Evolutionary conservation across 192 early-diverging fungal species (phyloP).

Genomic region (Lobulomyces angularis): DNA sequence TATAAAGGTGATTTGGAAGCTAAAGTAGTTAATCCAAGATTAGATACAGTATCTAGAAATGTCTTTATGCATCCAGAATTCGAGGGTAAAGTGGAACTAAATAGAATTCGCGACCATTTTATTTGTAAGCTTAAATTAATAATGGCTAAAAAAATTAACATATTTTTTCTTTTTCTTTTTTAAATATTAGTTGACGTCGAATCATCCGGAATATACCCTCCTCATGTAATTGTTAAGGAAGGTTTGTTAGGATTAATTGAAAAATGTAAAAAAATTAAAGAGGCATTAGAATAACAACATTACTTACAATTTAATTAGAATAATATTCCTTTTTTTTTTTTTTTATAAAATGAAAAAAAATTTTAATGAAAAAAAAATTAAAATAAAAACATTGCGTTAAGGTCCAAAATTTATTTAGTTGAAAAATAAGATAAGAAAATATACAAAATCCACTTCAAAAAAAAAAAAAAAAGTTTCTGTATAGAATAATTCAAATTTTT

Average conservation of each 20-base stretch:
- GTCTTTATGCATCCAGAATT: slow-evolving; percentile 87
- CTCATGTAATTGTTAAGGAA: slow-evolving; percentile 63
- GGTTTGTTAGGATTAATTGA: slow-evolving; percentile 67
- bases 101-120: slow-evolving; percentile 90
- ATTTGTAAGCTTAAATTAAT: slow-evolving; percentile 59
- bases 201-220: slow-evolving; percentile 67
- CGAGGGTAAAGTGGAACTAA: slow-evolving; percentile 74
- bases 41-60: slow-evolving; percentile 90
- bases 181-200: slow-evolving; percentile 60
- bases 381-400: too few relatives aligned
- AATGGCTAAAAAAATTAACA: background rate
- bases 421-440: too few relatives aligned
- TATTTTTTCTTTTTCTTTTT: slow-evolving; percentile 5
- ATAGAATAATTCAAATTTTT: too few relatives aligned
- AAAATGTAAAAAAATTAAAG: slow-evolving; percentile 63
- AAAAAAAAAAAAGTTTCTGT: too few relatives aligned
- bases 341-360: too few relatives aligned
- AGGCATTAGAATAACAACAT: slow-evolving; percentile 36
- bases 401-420: too few relatives aligned
- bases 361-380: too few relatives aligned
- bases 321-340: too few relatives aligned
- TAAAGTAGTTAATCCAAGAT: slow-evolving; percentile 74
- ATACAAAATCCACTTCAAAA: too few relatives aligned
- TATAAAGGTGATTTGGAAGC: slow-evolving; percentile 52
- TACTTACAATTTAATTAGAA: too few relatives aligned